Conservation (phyloP, 331 rosid genomes). For the Quercus phellos region DNA sequence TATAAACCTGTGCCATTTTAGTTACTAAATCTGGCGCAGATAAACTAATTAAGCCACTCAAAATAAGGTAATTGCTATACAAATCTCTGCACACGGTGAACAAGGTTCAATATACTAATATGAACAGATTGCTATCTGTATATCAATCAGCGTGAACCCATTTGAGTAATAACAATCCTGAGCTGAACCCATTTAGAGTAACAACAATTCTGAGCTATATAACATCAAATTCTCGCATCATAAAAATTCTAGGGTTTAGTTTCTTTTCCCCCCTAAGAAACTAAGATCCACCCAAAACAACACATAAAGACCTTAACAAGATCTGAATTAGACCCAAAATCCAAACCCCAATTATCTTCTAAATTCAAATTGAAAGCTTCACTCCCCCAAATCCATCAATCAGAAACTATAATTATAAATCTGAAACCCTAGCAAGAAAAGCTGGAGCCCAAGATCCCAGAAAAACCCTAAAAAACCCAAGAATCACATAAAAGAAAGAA, state of each 20-base stretch:
- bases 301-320: neutral
- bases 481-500: neutral
- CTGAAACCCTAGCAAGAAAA: neutral
- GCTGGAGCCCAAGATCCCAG: neutral
- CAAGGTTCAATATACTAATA: neutral
- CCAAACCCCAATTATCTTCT: slow-evolving; percentile 6
- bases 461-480: neutral
- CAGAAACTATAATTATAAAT: neutral
- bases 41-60: neutral
- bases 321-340: neutral
- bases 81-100: neutral
- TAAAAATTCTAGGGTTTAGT: neutral
- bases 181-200: no score
- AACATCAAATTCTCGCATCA: neutral
- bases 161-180: neutral
- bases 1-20: neutral
- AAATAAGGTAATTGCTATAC: neutral
- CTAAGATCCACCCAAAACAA: neutral
- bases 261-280: neutral
- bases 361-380: neutral
- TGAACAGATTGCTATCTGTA: neutral
- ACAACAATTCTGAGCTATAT: neutral
- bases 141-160: neutral
- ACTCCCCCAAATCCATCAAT: neutral
- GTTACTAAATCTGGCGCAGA: neutral